Evolutionary conservation across 805 yeast species (phyloP).

Genomic region (Suhomyces emberorum): DNA sequence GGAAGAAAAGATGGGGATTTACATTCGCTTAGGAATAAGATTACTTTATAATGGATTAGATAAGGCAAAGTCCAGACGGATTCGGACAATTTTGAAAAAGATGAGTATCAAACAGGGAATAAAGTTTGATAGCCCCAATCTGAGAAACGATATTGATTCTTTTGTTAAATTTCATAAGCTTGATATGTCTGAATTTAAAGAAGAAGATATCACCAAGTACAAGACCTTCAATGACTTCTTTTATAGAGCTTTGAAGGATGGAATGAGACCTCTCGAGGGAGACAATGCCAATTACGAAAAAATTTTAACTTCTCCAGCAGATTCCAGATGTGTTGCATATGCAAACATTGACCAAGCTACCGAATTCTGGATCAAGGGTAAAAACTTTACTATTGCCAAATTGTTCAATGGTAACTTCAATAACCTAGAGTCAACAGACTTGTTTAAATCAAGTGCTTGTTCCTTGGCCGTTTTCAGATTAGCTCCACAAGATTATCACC

Average conservation of each 20-base stretch:
- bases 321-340: conserved; percentile 78
- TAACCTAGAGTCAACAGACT: conserved; percentile 36
- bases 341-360: conserved; percentile 58
- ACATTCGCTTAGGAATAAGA: conserved; percentile 84
- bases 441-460: conserved; percentile 41
- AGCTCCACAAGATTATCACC: conserved; percentile 96
- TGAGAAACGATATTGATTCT: conserved; percentile 64
- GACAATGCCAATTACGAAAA: conserved; percentile 41
- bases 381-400: conserved; percentile 63
- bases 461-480: conserved; percentile 77
- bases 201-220: conserved; percentile 46
- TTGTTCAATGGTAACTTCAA: conserved; percentile 50
- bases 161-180: conserved; percentile 82
- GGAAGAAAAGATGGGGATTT: conserved; percentile 90
- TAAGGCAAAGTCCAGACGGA: conserved; percentile 54
- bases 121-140: conserved; percentile 72
- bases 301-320: conserved; percentile 77
- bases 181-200: conserved; percentile 65
- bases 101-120: conserved; percentile 78
- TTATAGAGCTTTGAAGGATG: conserved; percentile 70
- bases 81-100: conserved; percentile 58
- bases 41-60: conserved; percentile 74
- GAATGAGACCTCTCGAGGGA: conserved; percentile 63
- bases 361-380: conserved; percentile 85
- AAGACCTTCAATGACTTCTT: conserved; percentile 86